Evolutionary conservation across 306 rosid genomes (phyloP).

Genomic region (Pterocarpus macrocarpus): DNA sequence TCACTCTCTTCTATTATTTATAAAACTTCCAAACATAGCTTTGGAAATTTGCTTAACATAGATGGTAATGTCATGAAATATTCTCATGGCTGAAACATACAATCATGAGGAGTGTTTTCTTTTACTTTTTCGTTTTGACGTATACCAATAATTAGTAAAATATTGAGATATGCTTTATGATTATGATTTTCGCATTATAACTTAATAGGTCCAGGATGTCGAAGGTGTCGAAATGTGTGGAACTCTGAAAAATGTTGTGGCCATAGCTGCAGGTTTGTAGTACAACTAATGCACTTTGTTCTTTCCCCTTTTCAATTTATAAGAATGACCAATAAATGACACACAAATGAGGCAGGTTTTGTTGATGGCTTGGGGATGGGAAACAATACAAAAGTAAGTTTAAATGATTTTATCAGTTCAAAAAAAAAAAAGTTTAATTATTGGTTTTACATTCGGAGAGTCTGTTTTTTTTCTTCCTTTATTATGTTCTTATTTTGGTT

Average conservation of each 20-base stretch:
- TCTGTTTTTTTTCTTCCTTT: neutral
- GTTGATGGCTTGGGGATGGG: conserved; percentile 99
- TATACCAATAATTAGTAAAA: too few relatives aligned
- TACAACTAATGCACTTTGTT: conserved; percentile 19
- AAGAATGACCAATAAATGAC: conserved; percentile 45
- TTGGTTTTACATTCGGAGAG: neutral
- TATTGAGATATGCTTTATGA: conserved; percentile 27
- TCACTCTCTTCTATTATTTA: neutral
- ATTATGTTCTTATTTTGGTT: conserved; percentile 25
- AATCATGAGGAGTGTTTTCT: neutral
- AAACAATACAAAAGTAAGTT: conserved; percentile 86
- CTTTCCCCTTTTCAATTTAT: conserved; percentile 20
- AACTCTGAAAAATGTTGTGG: conserved; percentile 89
- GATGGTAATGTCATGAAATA: neutral
- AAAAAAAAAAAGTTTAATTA: too few relatives aligned
- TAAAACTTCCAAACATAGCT: neutral
- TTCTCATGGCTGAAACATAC: neutral
- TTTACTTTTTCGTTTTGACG: too few relatives aligned
- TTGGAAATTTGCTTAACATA: neutral
- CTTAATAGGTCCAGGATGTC: conserved; percentile 77
- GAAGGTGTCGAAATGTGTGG: conserved; percentile 98
- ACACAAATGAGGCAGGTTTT: conserved; percentile 66
- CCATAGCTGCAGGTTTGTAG: conserved; percentile 87
- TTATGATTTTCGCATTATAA: conserved; percentile 35
- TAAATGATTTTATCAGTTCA: neutral